Evolutionary conservation across 805 yeast genomes (phyloP), one percentile per base, ranked within the genome.

Genomic region (Lachancea thermotolerans): DNA sequence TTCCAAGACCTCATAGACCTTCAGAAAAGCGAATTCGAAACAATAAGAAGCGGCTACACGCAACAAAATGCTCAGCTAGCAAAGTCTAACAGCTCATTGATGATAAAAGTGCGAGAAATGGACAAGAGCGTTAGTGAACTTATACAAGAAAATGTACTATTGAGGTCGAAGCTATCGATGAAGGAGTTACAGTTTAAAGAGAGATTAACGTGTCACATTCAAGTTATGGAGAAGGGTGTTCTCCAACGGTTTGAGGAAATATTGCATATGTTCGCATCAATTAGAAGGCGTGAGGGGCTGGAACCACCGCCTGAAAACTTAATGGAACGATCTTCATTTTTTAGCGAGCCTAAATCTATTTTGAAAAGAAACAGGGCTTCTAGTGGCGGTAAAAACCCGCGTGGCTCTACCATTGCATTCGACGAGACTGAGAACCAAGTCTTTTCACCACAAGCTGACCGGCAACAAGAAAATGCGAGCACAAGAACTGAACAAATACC

Each of bases 41-140:
- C 40, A 1, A 43, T 59, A n/a, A 62, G 51, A 31, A 51, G 49
- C 45, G 60, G 54, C 10, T 60, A 58, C 46, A 55, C 54, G 36
- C 57, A 50, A 40, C 71, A 62, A 55, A 83, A 83, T 60, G 70
- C 69, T 43, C 72, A 74, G n/a, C 61, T 84, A 25, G 86, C 86
- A 1, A 76, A 71, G 49, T 75, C 73, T 41, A 81, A 79, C 57
- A 73, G 82, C 2, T 58, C 69, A 17, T 64, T 82, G 57, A 67
- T 74, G 70, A 58, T 71, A 33, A 75, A 70, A 50, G 66, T 82
- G 21, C 60, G 73, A 3, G 77, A 72, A 27, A 59, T 84, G 58
- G 87, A 82, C 58, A 57, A 63, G 10, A 73, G 69, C 47, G 58
- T 80, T 18, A 66, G 71, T 17, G 77, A 73, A 15, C 58, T 79